phyloP scores from a whole-genome alignment of 2,329 filamentous ascomycete genomes.

The Fusarium hainanense region DNA sequence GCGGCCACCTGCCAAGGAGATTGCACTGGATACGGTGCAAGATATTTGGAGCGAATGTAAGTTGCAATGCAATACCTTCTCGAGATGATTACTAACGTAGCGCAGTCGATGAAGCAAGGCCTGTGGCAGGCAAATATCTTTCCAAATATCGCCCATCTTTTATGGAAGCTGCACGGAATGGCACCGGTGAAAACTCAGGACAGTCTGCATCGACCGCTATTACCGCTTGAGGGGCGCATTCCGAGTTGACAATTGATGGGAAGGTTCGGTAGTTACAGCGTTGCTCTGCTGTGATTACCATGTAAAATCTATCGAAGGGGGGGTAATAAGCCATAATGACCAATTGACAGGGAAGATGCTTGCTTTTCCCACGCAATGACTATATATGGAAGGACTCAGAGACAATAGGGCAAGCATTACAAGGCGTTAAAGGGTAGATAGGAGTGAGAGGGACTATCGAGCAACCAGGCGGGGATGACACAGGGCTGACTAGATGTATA shows the following conservation, averaged over 20 bases:
- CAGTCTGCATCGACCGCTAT: constrained; percentile 46
- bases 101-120: constrained; percentile 70
- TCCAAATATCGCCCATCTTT: constrained; percentile 70
- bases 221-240: constrained; percentile 42
- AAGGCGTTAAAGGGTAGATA: constrained; percentile 32
- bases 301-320: background rate
- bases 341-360: constrained; percentile 1
- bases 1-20: constrained; percentile 71
- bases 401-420: constrained; percentile 20
- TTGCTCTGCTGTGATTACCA: background rate
- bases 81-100: constrained; percentile 30
- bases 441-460: background rate
- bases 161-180: constrained; percentile 48
- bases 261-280: background rate
- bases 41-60: constrained; percentile 75
- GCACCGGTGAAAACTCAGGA: constrained; percentile 35
- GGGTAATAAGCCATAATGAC: constrained; percentile 24
- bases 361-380: constrained; percentile 4
- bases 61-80: constrained; percentile 45
- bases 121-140: constrained; percentile 71
- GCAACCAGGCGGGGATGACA: constrained; percentile 5
- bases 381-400: constrained; percentile 5
- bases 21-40: constrained; percentile 73
- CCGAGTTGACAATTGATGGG: background rate
- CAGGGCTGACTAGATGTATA: background rate